Percentiles rank a stretch among this genome's conserved stretches.
phyloP scores from a whole-genome alignment of 2,329 filamentous ascomycete species.

The Penicillium psychrosexuale region DNA sequence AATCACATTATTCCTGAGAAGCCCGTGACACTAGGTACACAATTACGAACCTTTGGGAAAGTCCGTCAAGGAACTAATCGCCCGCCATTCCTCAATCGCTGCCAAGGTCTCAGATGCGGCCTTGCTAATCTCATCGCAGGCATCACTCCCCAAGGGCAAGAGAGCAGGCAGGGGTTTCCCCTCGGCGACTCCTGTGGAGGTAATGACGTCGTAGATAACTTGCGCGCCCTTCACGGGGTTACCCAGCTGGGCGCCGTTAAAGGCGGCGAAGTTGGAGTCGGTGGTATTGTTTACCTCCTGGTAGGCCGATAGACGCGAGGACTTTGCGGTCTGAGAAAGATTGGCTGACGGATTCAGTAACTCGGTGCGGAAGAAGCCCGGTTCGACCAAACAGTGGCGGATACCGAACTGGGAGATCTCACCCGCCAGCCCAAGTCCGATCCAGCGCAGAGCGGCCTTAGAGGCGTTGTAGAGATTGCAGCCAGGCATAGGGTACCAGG shows the following conservation, averaged over 20 bases:
- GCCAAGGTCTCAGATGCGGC: too few relatives aligned
- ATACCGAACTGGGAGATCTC: slow-evolving; percentile 38
- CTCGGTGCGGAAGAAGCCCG: slow-evolving; percentile 29
- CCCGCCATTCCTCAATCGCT: too few relatives aligned
- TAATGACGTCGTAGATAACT: slow-evolving; percentile 33
- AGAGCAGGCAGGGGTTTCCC: too few relatives aligned
- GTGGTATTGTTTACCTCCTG: slow-evolving; percentile 22
- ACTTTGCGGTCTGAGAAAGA: not conserved
- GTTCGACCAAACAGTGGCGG: slow-evolving; percentile 36
- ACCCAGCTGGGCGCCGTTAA: slow-evolving; percentile 28
- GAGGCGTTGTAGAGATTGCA: slow-evolving; percentile 36
- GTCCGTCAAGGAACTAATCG: too few relatives aligned
- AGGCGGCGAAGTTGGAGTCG: slow-evolving; percentile 16
- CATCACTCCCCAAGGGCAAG: too few relatives aligned
- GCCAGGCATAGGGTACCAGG: slow-evolving; percentile 26
- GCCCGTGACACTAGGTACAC: too few relatives aligned
- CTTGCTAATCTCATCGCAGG: too few relatives aligned
- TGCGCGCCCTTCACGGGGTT: slow-evolving; percentile 31
- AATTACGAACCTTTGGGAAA: too few relatives aligned
- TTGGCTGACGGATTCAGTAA: not conserved
- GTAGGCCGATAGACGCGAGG: slow-evolving; percentile 21
- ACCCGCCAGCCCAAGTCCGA: slow-evolving; percentile 16
- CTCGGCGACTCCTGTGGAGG: slow-evolving; percentile 5
- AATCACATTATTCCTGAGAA: too few relatives aligned
- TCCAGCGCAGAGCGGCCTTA: slow-evolving; percentile 26